These are phyloP conservation scores for Ormosia semicastrata DNA, from an alignment of 306 rosid species.

Conservation along the genomic window DNA sequence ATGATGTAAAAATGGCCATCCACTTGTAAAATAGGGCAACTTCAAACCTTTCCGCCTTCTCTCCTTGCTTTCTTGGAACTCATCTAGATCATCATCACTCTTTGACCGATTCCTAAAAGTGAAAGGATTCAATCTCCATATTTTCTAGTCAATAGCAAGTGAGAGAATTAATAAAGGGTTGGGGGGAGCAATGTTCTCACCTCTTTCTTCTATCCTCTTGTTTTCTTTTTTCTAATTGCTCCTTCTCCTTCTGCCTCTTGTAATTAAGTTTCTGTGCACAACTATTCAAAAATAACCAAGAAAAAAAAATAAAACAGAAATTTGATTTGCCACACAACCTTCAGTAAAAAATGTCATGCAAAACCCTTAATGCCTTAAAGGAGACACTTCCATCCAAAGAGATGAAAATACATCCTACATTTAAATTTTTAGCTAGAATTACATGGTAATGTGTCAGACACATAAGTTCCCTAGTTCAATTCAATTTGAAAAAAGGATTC, in stretches of 20 bases:
- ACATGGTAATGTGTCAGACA: neutral
- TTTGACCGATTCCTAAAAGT: conserved; percentile 63
- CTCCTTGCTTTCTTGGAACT: conserved; percentile 45
- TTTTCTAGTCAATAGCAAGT: conserved; percentile 1
- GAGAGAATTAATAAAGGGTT: neutral
- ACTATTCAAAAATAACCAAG: conserved; percentile 37
- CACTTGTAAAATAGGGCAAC: neutral
- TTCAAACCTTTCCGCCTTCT: conserved; percentile 60
- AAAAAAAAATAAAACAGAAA: neutral
- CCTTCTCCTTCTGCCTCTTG: conserved; percentile 81
- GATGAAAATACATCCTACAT: neutral
- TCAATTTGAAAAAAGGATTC: neutral
- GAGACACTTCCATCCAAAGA: neutral
- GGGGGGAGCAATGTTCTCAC: conserved; percentile 31
- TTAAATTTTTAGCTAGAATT: neutral
- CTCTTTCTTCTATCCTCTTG: conserved; percentile 72
- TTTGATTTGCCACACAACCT: conserved; percentile 10
- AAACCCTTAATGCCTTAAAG: neutral
- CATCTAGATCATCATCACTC: conserved; percentile 64
- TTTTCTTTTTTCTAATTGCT: conserved; percentile 48
- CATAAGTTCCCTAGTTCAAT: neutral
- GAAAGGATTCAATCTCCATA: conserved; percentile 26
- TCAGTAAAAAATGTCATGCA: neutral
- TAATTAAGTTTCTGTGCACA: conserved; percentile 80
- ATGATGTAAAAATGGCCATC: conserved; percentile 2